Evolutionary conservation across 2,329 filamentous ascomycete genomes (phyloP).

Genomic region (Trichophyton schoenleinii): DNA sequence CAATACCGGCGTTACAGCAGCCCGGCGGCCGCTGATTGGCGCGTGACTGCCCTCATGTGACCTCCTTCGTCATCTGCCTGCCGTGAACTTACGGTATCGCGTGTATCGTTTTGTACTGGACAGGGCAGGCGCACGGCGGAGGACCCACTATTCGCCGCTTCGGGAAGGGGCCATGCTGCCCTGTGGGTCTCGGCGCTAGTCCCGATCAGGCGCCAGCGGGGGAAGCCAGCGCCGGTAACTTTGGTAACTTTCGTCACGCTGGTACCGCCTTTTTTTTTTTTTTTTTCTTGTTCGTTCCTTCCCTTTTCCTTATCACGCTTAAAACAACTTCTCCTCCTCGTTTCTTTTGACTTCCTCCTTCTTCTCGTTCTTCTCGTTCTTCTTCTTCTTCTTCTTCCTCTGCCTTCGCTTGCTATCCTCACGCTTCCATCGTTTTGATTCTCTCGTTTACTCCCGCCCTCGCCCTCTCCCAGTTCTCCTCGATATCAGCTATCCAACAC

Average conservation of each 20-base stretch:
- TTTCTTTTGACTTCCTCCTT: neutral
- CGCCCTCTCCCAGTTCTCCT: no score
- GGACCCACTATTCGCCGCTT: neutral
- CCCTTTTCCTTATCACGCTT: neutral
- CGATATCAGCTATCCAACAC: conserved; percentile 12
- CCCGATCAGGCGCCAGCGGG: neutral
- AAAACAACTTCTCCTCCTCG: neutral
- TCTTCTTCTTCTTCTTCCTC: conserved; percentile 13
- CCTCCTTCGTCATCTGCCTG: neutral
- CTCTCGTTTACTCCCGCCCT: neutral
- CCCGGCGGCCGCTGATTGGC: neutral
- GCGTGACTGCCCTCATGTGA: neutral
- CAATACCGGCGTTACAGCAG: neutral
- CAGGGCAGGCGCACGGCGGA: neutral
- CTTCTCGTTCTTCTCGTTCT: conserved; percentile 1
- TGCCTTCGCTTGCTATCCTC: conserved; percentile 15
- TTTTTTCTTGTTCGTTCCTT: no score
- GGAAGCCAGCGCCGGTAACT: neutral
- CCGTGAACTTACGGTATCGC: neutral
- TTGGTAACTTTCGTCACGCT: conserved; percentile 2
- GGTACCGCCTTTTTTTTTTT: neutral
- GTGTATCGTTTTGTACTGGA: neutral
- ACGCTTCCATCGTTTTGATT: neutral
- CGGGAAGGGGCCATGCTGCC: neutral
- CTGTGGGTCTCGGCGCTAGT: neutral